Percentiles rank a stretch among this genome's conserved stretches.
These are phyloP conservation scores for Eleusine coracana DNA, from an alignment of 176 grass and related monocot genomes.

Conservation along the genomic window DNA sequence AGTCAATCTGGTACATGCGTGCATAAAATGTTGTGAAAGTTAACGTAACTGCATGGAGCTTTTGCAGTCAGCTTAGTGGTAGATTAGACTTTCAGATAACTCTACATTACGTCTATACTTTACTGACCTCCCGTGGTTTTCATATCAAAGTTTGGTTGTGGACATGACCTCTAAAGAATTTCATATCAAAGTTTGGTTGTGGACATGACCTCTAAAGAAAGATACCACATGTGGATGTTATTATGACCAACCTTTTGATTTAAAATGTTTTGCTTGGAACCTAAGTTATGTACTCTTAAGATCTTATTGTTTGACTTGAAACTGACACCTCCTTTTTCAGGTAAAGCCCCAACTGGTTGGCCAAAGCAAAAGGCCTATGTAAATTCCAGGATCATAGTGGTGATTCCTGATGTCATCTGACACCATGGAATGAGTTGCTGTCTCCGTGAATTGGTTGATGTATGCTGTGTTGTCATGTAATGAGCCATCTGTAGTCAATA, in stretches of 20 bases:
- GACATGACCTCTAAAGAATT: background rate
- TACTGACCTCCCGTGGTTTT: conserved; percentile 2
- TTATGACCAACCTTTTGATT: background rate
- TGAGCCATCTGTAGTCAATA: conserved; percentile 26
- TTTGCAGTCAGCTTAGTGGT: conserved; percentile 5
- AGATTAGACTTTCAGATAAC: background rate
- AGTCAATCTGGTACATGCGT: background rate
- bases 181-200: conserved; percentile 18
- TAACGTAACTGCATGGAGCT: conserved; percentile 22
- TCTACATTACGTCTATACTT: background rate
- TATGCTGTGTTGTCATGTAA: conserved; percentile 32
- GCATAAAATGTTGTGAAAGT: conserved; percentile 20
- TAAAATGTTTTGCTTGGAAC: background rate
- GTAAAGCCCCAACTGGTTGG: conserved; percentile 36
- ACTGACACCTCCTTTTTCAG: conserved; percentile 39
- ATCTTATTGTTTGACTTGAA: conserved; percentile 32
- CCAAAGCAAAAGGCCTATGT: conserved; percentile 29
- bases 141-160: background rate
- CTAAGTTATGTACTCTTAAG: background rate
- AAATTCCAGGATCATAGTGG: conserved; percentile 18
- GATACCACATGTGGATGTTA: background rate
- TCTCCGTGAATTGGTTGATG: conserved; percentile 1
- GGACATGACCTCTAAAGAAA: background rate
- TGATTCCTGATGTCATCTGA: background rate
- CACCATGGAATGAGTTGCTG: too few species aligned